Conservation (phyloP, 192 early-diverging fungal species). For the Martensiomyces pterosporus region DNA sequence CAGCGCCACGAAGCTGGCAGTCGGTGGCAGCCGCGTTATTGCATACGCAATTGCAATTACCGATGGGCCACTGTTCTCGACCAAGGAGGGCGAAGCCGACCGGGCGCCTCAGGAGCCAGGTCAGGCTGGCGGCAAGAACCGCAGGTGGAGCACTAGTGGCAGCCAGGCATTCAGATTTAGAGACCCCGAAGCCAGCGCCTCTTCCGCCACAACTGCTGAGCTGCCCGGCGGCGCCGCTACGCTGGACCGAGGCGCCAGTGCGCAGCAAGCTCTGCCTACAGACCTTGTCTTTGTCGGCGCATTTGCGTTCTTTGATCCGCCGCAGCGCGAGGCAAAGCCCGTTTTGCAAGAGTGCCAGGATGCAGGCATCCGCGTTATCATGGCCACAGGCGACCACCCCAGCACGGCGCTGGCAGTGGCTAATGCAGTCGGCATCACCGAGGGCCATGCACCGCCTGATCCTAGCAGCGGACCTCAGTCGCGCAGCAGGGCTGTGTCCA, state of each 20-base stretch:
- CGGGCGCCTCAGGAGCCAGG: neutral
- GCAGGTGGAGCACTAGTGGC: neutral
- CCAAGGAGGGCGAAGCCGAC: too few relatives aligned
- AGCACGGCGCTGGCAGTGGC: constrained; percentile 40
- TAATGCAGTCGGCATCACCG: constrained; percentile 31
- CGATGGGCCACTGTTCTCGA: constrained; percentile 24
- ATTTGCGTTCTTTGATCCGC: constrained; percentile 45
- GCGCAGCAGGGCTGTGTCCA: neutral
- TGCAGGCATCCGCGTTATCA: constrained; percentile 43
- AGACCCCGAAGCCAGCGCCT: too few relatives aligned
- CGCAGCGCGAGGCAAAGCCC: constrained; percentile 34
- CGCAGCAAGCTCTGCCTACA: too few relatives aligned
- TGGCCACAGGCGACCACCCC: constrained; percentile 46
- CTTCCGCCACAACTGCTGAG: neutral
- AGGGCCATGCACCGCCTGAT: constrained; percentile 18
- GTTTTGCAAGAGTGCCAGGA: constrained; percentile 38
- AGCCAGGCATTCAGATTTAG: constrained; percentile 5
- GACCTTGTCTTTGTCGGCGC: constrained; percentile 44
- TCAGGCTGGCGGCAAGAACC: constrained; percentile 1
- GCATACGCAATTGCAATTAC: constrained; percentile 41
- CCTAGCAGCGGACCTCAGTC: too few relatives aligned
- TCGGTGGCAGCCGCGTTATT: constrained; percentile 35
- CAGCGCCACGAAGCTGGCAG: constrained; percentile 29
- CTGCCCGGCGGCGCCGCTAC: neutral
- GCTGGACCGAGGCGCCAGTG: neutral